These are phyloP conservation scores for Raffaelea deltoideospora DNA, from an alignment of 2,329 filamentous ascomycete species.

Conservation along the genomic window DNA sequence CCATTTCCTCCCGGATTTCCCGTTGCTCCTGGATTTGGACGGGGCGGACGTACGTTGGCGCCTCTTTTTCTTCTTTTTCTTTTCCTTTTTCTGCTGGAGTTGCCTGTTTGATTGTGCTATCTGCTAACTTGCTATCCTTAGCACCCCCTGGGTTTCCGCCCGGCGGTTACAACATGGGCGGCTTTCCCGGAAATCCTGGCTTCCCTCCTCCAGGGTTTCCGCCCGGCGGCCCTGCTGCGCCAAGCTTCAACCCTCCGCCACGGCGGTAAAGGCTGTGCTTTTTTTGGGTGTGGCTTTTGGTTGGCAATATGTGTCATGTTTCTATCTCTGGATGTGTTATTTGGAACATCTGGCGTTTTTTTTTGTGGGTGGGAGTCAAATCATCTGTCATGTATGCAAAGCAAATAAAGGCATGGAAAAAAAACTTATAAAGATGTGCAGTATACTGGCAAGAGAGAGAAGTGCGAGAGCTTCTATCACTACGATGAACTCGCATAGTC, in stretches of 20 bases:
- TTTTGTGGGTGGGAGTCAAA: background rate
- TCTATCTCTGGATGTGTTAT: background rate
- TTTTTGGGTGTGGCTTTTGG: too few relatives aligned
- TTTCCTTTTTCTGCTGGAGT: background rate
- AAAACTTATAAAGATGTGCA: too few relatives aligned
- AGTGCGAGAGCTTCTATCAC: too few relatives aligned
- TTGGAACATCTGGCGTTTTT: background rate
- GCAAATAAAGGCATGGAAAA: too few relatives aligned
- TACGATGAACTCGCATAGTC: too few relatives aligned
- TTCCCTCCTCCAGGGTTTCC: conserved; percentile 20
- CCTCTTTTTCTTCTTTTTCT: conserved; percentile 6
- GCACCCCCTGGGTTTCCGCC: conserved; percentile 21
- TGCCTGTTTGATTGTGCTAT: background rate
- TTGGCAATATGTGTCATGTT: background rate
- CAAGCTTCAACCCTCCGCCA: conserved; percentile 62
- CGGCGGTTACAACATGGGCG: conserved; percentile 17
- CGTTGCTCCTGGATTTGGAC: conserved; percentile 34
- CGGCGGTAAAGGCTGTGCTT: conserved; percentile 29
- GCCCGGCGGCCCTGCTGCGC: conserved; percentile 40
- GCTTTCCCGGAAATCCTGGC: conserved; percentile 20
- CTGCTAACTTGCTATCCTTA: conserved; percentile 18
- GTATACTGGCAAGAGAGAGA: too few relatives aligned
- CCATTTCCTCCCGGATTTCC: conserved; percentile 37
- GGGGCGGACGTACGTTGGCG: conserved; percentile 43
- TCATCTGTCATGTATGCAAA: too few relatives aligned